Evolutionary conservation across 192 early-diverging fungal species (phyloP), one percentile per base, ranked within the genome.

Genomic region (Backusella tarrabulga): DNA sequence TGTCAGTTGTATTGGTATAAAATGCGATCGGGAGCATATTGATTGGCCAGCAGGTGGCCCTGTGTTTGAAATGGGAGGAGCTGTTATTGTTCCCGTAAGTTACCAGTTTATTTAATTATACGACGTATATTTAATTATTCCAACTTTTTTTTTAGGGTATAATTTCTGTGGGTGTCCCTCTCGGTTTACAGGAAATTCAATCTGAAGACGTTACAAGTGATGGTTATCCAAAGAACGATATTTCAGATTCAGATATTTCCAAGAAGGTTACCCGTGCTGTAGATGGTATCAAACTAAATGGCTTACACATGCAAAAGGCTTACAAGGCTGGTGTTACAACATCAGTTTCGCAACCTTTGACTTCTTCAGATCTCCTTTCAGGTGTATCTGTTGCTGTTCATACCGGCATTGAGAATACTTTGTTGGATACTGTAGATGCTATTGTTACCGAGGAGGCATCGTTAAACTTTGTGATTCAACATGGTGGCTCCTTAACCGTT

Each of bases 141-240:
- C 46, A 50, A n/a, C 46, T 50, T 50, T 50, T 29, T 54, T 40
- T 63, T 42, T 73, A 87, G 85, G 89, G 89, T 21, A 77, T 90
- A 5, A 74, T 90, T 29, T 88, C 91, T 41, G 85, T 85, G 26
- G 83, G 86, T 12, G 77, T 84, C 15, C 68, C 76, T 60, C 74
- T 93, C 34, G 94, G 94, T 4, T 78, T 95, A 35, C 68, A 80
- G 17, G 94, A 95, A 85, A 94, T 95, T 70, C 52, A 79, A 19
- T 67, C 80, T 4, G 94, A 95, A 77, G 74, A 76, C 0, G 46
- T 70, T 8, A 93, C 91, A 21, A 41, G 79, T 12, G 93, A 94
- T 81, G 93, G 93, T 12, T 38, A 77, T 52, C 68, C 80, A 7
- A 46, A 84, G 32, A 54, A 67, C 35, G 75, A 78, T 66, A n/a